These are phyloP conservation scores for Zymoseptoria passerinii DNA, from an alignment of 2,329 filamentous ascomycete genomes.

Conservation along the genomic window DNA sequence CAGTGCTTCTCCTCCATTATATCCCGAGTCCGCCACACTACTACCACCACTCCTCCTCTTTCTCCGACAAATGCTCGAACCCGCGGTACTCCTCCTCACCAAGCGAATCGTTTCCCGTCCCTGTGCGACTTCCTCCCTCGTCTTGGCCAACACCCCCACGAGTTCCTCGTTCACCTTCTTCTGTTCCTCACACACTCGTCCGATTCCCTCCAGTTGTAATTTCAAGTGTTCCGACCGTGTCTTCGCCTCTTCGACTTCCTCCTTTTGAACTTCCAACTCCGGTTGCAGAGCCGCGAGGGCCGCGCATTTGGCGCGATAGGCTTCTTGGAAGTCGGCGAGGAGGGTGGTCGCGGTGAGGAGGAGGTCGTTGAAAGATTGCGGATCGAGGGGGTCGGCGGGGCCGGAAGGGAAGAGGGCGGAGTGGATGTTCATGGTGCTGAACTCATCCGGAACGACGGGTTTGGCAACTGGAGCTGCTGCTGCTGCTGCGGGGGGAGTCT, in stretches of 20 bases:
- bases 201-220: slow-evolving; percentile 53
- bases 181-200: slow-evolving; percentile 47
- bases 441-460: slow-evolving; percentile 35
- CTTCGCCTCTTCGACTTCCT: slow-evolving; percentile 53
- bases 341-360: slow-evolving; percentile 49
- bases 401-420: slow-evolving; percentile 47
- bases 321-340: slow-evolving; percentile 46
- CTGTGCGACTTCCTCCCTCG: slow-evolving; percentile 31
- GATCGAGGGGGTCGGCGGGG: slow-evolving; percentile 40
- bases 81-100: not conserved
- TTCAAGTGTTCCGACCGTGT: slow-evolving; percentile 51
- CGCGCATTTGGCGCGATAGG: slow-evolving; percentile 46
- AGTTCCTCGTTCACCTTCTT: slow-evolving; percentile 48
- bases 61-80: not conserved
- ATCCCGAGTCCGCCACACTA: not conserved
- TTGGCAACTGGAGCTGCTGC: slow-evolving; percentile 2
- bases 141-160: slow-evolving; percentile 16
- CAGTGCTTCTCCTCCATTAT: not conserved
- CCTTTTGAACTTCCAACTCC: slow-evolving; percentile 50
- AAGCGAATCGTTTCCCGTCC: slow-evolving; percentile 38
- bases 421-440: slow-evolving; percentile 48
- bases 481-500: slow-evolving; percentile 7
- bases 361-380: slow-evolving; percentile 49
- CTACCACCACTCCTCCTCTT: not conserved
- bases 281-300: slow-evolving; percentile 44